phyloP scores from a whole-genome alignment of 2,329 filamentous ascomycete species.

The Grosmannia clavigera region DNA sequence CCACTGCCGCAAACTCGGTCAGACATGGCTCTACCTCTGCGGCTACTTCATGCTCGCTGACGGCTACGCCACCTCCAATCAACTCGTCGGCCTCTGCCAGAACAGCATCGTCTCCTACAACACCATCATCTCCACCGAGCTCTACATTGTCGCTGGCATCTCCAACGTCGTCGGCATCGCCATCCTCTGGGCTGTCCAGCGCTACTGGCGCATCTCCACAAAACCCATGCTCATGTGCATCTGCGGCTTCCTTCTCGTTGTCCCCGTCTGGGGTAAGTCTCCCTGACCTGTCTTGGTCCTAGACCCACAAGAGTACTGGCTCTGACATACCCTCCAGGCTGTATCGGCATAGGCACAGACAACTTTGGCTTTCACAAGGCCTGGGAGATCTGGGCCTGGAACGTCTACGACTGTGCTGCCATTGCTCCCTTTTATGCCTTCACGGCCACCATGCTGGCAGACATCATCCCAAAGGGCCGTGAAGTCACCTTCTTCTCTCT shows the following conservation, averaged over 20 bases:
- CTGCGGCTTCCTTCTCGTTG: neutral
- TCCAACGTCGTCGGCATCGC: slow-evolving; percentile 1
- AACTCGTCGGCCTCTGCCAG: slow-evolving; percentile 1
- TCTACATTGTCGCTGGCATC: neutral
- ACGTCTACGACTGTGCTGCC: slow-evolving; percentile 1
- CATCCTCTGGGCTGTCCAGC: slow-evolving; percentile 1
- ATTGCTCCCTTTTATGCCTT: slow-evolving; percentile 1
- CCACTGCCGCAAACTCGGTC: neutral
- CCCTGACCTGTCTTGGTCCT: neutral
- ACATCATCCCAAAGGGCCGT: slow-evolving; percentile 1
- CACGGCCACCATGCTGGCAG: neutral
- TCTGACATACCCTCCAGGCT: neutral
- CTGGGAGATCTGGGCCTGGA: slow-evolving; percentile 2
- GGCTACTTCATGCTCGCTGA: slow-evolving; percentile 1
- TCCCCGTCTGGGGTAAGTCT: neutral
- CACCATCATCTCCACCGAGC: slow-evolving; percentile 1
- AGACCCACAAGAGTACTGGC: no score
- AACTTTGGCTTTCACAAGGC: slow-evolving; percentile 2
- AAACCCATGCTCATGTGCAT: slow-evolving; percentile 2
- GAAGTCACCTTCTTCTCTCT: slow-evolving; percentile 2
- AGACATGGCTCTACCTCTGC: neutral
- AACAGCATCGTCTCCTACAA: neutral
- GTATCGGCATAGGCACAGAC: slow-evolving; percentile 1
- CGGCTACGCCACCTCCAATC: neutral
- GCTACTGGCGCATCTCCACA: slow-evolving; percentile 1